Evolutionary conservation across 2,329 filamentous ascomycete genomes (phyloP).

Genomic region (Exophiala calicioides): DNA sequence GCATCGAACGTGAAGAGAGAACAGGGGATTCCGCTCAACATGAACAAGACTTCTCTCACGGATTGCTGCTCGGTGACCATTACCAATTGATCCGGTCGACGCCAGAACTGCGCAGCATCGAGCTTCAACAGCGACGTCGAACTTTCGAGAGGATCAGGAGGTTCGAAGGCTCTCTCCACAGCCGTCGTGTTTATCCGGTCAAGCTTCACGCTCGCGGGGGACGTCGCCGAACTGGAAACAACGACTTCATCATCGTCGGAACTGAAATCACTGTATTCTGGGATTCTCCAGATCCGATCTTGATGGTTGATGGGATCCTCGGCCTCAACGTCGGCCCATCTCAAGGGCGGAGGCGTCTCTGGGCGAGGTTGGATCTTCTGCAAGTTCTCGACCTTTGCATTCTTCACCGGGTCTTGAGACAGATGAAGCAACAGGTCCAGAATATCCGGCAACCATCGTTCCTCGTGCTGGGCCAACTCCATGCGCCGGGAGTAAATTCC

Average conservation of each 20-base stretch:
- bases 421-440: slow-evolving; percentile 77
- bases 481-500: slow-evolving; percentile 61
- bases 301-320: slow-evolving; percentile 73
- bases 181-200: slow-evolving; percentile 5
- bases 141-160: background rate
- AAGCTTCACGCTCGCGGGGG: slow-evolving; percentile 15
- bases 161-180: slow-evolving; percentile 20
- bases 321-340: slow-evolving; percentile 76
- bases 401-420: slow-evolving; percentile 74
- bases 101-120: slow-evolving; percentile 53
- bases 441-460: slow-evolving; percentile 75
- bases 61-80: slow-evolving; percentile 69
- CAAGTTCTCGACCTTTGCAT: slow-evolving; percentile 67
- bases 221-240: slow-evolving; percentile 16
- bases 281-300: slow-evolving; percentile 68
- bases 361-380: slow-evolving; percentile 54
- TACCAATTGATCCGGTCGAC: slow-evolving; percentile 8
- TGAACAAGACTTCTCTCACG: slow-evolving; percentile 77
- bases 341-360: slow-evolving; percentile 55
- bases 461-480: slow-evolving; percentile 56
- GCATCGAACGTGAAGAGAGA: slow-evolving; percentile 61
- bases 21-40: slow-evolving; percentile 78
- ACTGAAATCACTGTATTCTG: slow-evolving; percentile 65
- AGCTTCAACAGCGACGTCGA: slow-evolving; percentile 37
- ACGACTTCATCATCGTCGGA: slow-evolving; percentile 42